Evolutionary conservation across 768 basidiomycete species (phyloP).

Genomic region (Termitomyces sp.): DNA sequence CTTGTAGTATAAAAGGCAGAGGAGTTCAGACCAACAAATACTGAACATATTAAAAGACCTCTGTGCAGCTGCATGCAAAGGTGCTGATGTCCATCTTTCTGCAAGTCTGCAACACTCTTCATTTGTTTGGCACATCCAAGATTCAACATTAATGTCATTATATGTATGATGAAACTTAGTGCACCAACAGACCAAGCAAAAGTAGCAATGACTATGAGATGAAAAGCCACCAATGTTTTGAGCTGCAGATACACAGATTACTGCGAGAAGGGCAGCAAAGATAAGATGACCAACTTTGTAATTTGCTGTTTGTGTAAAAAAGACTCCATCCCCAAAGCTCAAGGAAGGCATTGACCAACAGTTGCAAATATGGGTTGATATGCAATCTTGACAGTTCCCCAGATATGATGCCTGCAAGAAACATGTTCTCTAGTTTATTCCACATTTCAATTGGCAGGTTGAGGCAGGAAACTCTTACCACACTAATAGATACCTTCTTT

Average conservation of each 20-base stretch:
- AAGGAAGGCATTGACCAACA: slow-evolving; percentile 21
- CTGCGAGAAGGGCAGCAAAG: slow-evolving; percentile 10
- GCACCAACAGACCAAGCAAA: slow-evolving; percentile 9
- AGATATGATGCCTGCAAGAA: slow-evolving; percentile 28
- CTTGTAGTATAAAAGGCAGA: slow-evolving; percentile 25
- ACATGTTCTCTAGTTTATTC: slow-evolving; percentile 27
- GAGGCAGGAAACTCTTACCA: slow-evolving; percentile 27
- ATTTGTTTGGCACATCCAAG: slow-evolving; percentile 9
- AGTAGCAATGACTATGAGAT: slow-evolving; percentile 8
- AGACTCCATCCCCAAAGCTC: slow-evolving; percentile 10
- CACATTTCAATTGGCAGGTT: slow-evolving; percentile 27
- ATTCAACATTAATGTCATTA: not conserved
- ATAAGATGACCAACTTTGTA: slow-evolving; percentile 6
- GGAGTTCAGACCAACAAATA: slow-evolving; percentile 24
- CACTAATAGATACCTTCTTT: slow-evolving; percentile 22
- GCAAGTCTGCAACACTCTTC: not conserved
- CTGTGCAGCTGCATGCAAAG: slow-evolving; percentile 6
- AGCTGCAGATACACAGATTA: slow-evolving; percentile 23
- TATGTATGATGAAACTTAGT: slow-evolving; percentile 1
- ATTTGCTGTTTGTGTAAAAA: slow-evolving; percentile 2
- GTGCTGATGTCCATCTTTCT: slow-evolving; percentile 11
- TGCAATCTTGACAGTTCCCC: slow-evolving; percentile 22
- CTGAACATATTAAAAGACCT: slow-evolving; percentile 15
- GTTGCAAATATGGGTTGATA: slow-evolving; percentile 20
- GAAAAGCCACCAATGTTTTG: slow-evolving; percentile 1